Base-by-base conservation (phyloP, 1,284 basidiomycete genomes). In the Ustilago xerochloae region DNA sequence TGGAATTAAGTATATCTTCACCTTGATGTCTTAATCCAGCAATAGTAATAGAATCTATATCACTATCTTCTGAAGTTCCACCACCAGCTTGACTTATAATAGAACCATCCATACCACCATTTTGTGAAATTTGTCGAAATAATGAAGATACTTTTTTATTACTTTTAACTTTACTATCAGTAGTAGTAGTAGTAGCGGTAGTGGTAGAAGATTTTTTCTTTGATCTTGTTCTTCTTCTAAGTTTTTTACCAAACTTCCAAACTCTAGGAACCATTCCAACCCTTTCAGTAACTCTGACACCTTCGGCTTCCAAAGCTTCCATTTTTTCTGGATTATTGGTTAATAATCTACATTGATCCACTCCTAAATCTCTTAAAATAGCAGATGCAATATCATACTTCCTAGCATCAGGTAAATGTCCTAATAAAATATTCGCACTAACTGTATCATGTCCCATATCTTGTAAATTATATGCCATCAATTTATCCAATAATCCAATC, bases 301-400 rank as follows among this genome's bases (percentile, higher is more conserved):
- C 93, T 84, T 97, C 95, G 73, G 87, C 88, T 84, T 92, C 89
- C 70, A 99, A 86, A 47, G 94, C 93, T 76, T 90, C 88, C 60
- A 99, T 92, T 86, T 99, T 99, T 85, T 96, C 95, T 15, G 97
- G 96, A 85, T 99, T 99, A 86, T 99, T 99, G 56, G 97, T 99
- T 85, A 99, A 87, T 69, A 99, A 86, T 55, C 93, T 88, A 51
- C 80, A 82, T 13, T 87, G 87, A 4, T 90, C 91, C 15, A 98
- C 86, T 3, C 92, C 92, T 6, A 99, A 87, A 85, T 99, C 96
- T 9, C 90, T 88, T 75, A 99, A 84, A 72, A 99, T 98, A 36
- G 92, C 94, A 7, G 88, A 91, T 0, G 96, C 95, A 60, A 99
- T 88, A 75, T 92, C 93, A 86, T 99, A 99, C 46, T 91, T 91